Evolutionary conservation across 116 monocot species (phyloP).

Genomic region (Dioscorea cayenensis): DNA sequence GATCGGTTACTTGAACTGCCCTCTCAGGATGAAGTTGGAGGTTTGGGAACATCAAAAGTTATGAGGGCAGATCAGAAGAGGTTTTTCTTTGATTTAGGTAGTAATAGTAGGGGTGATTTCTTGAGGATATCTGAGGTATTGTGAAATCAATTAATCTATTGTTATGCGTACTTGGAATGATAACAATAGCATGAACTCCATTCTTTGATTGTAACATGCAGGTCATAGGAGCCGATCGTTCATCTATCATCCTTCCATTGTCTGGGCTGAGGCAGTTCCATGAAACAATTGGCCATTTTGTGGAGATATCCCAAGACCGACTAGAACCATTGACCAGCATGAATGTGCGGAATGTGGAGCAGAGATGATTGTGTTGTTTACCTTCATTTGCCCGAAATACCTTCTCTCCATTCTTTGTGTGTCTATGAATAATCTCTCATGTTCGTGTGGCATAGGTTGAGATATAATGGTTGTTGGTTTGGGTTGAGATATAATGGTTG

Average conservation of each 20-base stretch:
- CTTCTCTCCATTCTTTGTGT: neutral
- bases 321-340: conserved; percentile 26
- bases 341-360: conserved; percentile 32
- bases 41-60: conserved; percentile 55
- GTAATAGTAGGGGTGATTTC: conserved; percentile 73
- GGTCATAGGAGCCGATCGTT: conserved; percentile 56
- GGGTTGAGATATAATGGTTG: neutral
- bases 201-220: neutral
- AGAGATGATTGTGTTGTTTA: conserved; percentile 21
- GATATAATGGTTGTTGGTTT: neutral
- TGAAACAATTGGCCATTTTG: conserved; percentile 57
- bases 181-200: neutral
- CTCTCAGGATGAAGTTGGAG: conserved; percentile 44
- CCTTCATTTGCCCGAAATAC: neutral
- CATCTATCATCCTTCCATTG: conserved; percentile 51
- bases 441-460: neutral
- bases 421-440: neutral
- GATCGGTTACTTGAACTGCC: conserved; percentile 47
- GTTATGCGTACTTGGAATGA: neutral
- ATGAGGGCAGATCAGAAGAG: conserved; percentile 78
- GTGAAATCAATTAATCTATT: neutral
- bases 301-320: conserved; percentile 49
- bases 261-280: conserved; percentile 51
- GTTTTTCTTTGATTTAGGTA: conserved; percentile 89
- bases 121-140: conserved; percentile 63